Base-by-base conservation (phyloP, 2,329 filamentous ascomycete species). In the Malbranchea zuffiana region DNA sequence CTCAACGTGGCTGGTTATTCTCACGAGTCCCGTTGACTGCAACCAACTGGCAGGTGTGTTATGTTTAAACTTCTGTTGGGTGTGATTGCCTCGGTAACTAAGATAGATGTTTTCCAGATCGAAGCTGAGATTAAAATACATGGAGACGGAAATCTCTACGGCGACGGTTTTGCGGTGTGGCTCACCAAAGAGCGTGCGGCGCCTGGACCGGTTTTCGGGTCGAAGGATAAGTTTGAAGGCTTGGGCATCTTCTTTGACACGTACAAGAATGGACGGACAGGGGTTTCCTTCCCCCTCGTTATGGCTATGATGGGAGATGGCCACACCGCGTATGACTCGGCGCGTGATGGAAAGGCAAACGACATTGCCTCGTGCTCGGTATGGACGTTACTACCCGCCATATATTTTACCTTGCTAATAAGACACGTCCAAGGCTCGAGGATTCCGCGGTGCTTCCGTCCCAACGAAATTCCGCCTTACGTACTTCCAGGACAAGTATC, bases 241-340 rank as follows among this genome's bases (percentile, higher is more conserved):
- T 72, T 98, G 31, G 90, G 86, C 37, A 73, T 98, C 61, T 96
- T 95, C 68, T 75, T 98, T 65, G 90, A 98, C 59, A 98, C 90
- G 29, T 98, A 98, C 72, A 98, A 98, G 77, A 98, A 98, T 69
- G 94, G 95, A 68, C 78, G 90, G 10, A 88, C 90, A 0, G 90
- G 90, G 28, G 81, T 85, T 27, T 82, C 94, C 31, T 98, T 98
- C 64, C 90, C 90, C 34, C 95, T 94, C 56, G 81, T 98, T 53
- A 95, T 96, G 87, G 88, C 87, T 45, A 96, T 96, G 90, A 71
- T 86, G 49, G 90, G 90, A 42, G 90, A 98, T 59, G 88, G 90
- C 44, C 69, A 85, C 56, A 93, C 81, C 5, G 59, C 69, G 10
- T 98, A 98, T 64, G 86, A 96, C 68, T 86, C 95, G 67, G 78